Evolutionary conservation across 768 basidiomycete species (phyloP).

Genomic region (Boletus tomentosulus): DNA sequence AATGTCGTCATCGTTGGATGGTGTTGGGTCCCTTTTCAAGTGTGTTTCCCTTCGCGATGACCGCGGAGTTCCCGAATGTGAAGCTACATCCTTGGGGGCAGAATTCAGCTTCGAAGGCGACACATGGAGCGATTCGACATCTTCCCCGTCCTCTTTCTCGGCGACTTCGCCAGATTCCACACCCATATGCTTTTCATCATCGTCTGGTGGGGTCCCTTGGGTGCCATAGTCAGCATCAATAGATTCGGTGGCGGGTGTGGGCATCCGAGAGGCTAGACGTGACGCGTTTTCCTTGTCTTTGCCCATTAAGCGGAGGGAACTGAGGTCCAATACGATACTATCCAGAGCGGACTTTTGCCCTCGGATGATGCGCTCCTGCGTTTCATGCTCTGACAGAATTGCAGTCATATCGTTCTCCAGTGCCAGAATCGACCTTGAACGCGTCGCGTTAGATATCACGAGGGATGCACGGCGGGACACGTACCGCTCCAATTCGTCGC

Average conservation of each 20-base stretch:
- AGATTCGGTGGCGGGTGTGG: constrained; percentile 48
- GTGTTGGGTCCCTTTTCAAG: constrained; percentile 15
- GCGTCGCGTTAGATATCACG: background rate
- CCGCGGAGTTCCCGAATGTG: constrained; percentile 30
- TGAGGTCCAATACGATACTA: constrained; percentile 57
- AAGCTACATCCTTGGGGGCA: constrained; percentile 30
- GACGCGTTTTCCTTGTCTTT: constrained; percentile 59
- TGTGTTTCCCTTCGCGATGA: constrained; percentile 23
- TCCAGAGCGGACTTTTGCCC: constrained; percentile 68
- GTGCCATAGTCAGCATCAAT: constrained; percentile 23
- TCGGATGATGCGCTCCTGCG: constrained; percentile 60
- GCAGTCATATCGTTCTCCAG: constrained; percentile 78
- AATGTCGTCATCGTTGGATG: constrained; percentile 59
- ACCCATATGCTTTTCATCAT: constrained; percentile 36
- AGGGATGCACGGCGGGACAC: constrained; percentile 26
- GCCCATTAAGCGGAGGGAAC: constrained; percentile 59
- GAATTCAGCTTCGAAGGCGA: constrained; percentile 31
- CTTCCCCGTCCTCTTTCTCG: constrained; percentile 38
- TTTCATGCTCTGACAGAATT: constrained; percentile 71
- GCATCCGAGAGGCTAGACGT: constrained; percentile 35
- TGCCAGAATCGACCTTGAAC: constrained; percentile 55
- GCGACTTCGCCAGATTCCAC: constrained; percentile 41
- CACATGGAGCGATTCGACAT: constrained; percentile 30
- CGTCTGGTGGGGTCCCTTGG: constrained; percentile 19
- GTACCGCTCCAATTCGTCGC: constrained; percentile 75